Conservation (phyloP, 73 alveolate genomes). For the Paraurostyla sp. region DNA sequence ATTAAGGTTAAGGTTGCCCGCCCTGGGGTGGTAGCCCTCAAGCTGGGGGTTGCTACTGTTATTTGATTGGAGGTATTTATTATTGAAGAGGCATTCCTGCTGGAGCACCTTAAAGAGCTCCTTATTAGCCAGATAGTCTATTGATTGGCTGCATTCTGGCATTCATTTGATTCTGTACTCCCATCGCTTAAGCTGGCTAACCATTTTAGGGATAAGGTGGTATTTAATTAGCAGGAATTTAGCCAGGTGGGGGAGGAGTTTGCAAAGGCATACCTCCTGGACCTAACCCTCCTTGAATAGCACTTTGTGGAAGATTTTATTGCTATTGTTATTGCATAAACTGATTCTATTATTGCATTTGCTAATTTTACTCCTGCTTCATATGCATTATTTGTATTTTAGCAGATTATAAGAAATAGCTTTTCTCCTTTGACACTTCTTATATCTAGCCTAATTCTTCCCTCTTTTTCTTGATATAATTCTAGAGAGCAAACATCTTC, state of each 20-base stretch:
- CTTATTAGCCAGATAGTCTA: background rate
- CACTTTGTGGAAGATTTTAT: background rate
- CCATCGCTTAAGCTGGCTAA: background rate
- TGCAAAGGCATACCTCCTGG: too few relatives aligned
- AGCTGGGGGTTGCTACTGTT: too few relatives aligned
- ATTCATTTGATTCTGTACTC: background rate
- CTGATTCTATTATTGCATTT: background rate
- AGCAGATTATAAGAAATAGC: background rate
- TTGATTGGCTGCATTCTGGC: constrained; percentile 29
- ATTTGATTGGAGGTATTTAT: too few relatives aligned
- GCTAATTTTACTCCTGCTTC: background rate
- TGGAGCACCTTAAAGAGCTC: too few relatives aligned
- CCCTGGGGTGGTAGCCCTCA: too few relatives aligned
- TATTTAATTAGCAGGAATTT: too few relatives aligned
- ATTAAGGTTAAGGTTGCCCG: too few relatives aligned
- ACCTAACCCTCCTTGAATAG: too few relatives aligned
- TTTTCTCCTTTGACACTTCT: constrained; percentile 80
- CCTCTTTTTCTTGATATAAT: constrained; percentile 90
- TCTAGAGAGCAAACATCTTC: constrained; percentile 85
- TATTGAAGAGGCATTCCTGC: too few relatives aligned
- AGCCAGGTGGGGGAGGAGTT: too few relatives aligned
- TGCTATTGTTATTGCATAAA: background rate
- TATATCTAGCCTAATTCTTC: constrained; percentile 80
- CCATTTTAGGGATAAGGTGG: background rate
- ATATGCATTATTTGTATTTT: background rate